phyloP scores from a whole-genome alignment of 2,329 filamentous ascomycete species.

The Fusarium protoensiforme region DNA sequence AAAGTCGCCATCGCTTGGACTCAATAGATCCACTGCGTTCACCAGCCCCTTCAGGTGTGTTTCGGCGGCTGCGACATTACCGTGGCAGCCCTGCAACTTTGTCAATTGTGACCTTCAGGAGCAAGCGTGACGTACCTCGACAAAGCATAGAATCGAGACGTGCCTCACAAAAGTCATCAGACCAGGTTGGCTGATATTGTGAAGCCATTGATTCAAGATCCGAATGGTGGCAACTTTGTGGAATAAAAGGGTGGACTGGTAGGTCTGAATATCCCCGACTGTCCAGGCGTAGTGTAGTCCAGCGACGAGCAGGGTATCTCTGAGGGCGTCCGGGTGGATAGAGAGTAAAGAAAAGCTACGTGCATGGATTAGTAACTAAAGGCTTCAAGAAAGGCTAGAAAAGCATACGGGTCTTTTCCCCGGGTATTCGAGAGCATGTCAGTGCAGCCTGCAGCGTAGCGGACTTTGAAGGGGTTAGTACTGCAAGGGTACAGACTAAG shows the following conservation, averaged over 20 bases:
- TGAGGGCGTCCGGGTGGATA: constrained; percentile 32
- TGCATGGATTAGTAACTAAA: rapidly evolving
- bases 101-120: background rate
- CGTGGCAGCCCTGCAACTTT: constrained; percentile 15
- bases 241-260: constrained; percentile 33
- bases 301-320: constrained; percentile 33
- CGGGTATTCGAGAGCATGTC: constrained; percentile 6
- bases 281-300: constrained; percentile 39
- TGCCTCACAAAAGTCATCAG: constrained; percentile 35
- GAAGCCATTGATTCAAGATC: constrained; percentile 30
- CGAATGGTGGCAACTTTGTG: constrained; percentile 36
- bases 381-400: rapidly evolving
- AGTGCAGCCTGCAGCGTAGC: constrained; percentile 20
- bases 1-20: constrained; percentile 7
- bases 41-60: constrained; percentile 35
- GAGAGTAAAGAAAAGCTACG: constrained; percentile 22
- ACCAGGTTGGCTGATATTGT: background rate
- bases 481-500: too few species aligned
- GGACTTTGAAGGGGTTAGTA: constrained; percentile 9
- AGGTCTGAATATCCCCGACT: constrained; percentile 22
- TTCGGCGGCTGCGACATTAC: constrained; percentile 30
- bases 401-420: constrained; percentile 12
- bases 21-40: constrained; percentile 27
- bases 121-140: constrained; percentile 14
- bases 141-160: constrained; percentile 31